phyloP scores from a whole-genome alignment of 768 basidiomycete species.

The Pulveroboletus sp. region DNA sequence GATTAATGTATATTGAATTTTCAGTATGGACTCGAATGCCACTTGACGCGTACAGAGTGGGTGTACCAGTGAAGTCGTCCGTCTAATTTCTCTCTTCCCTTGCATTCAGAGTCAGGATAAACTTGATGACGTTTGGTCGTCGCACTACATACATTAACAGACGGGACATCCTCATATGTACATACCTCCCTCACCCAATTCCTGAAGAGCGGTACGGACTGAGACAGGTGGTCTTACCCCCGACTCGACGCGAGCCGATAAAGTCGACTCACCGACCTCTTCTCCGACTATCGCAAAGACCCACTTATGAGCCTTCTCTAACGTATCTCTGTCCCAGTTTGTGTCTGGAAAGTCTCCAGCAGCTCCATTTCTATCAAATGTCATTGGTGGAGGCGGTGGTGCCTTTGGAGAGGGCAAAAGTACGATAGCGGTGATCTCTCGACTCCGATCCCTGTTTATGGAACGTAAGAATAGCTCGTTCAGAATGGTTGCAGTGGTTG shows the following conservation, averaged over 20 bases:
- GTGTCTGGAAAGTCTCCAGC: slow-evolving; percentile 23
- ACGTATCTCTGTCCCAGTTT: slow-evolving; percentile 33
- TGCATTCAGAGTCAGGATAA: too few species aligned
- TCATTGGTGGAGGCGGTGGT: slow-evolving; percentile 38
- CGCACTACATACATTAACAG: not conserved
- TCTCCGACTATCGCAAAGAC: slow-evolving; percentile 34
- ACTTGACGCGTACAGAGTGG: too few species aligned
- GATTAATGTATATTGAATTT: slow-evolving; percentile 22
- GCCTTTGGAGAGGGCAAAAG: slow-evolving; percentile 48
- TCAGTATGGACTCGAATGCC: not conserved
- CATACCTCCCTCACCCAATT: slow-evolving; percentile 48
- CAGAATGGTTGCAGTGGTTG: slow-evolving; percentile 51
- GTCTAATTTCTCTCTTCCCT: too few species aligned
- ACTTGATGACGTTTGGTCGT: too few species aligned
- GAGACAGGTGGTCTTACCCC: slow-evolving; percentile 1
- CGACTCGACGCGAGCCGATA: slow-evolving; percentile 9
- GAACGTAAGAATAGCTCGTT: slow-evolving; percentile 18
- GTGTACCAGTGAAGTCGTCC: too few species aligned
- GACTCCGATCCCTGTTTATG: not conserved
- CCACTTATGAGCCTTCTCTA: slow-evolving; percentile 35
- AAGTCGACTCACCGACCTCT: slow-evolving; percentile 4
- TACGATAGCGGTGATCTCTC: slow-evolving; percentile 24
- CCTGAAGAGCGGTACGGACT: slow-evolving; percentile 15
- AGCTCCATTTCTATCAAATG: slow-evolving; percentile 30
- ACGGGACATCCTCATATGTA: slow-evolving; percentile 36